phyloP scores from a whole-genome alignment of 805 yeast species.

The Pichia ethanolica region DNA sequence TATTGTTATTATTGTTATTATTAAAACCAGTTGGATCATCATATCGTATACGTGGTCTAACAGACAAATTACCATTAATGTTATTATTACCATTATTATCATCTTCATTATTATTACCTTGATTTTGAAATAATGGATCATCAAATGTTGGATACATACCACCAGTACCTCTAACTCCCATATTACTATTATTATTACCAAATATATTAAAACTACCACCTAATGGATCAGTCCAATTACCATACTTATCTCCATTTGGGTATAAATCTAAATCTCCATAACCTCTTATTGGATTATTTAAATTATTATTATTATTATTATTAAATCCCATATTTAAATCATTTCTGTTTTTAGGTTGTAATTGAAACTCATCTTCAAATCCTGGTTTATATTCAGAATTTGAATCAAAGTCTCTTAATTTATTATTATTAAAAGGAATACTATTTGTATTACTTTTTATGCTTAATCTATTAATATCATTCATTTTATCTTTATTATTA shows the following conservation, averaged over 20 bases:
- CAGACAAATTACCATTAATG: conserved; percentile 6
- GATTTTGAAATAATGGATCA: conserved; percentile 40
- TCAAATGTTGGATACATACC: conserved; percentile 49
- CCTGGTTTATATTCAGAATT: not conserved
- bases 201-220: conserved; percentile 32
- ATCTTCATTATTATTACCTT: not conserved
- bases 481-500: not conserved
- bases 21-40: conserved; percentile 36
- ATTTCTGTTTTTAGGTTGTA: not conserved
- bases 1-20: too few relatives aligned
- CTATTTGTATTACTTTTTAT: too few relatives aligned
- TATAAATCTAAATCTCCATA: conserved; percentile 47
- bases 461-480: not conserved
- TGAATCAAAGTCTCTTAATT: not conserved
- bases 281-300: not conserved
- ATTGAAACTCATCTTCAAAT: conserved; percentile 12
- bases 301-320: too few relatives aligned
- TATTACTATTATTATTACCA: too few relatives aligned
- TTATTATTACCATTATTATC: not conserved
- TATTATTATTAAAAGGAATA: not conserved
- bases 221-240: conserved; percentile 30
- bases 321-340: not conserved
- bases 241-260: conserved; percentile 36
- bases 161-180: conserved; percentile 20
- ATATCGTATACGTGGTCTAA: conserved; percentile 41